These are phyloP conservation scores for Starmerella bombicola DNA, from an alignment of 805 yeast genomes.

Conservation along the genomic window DNA sequence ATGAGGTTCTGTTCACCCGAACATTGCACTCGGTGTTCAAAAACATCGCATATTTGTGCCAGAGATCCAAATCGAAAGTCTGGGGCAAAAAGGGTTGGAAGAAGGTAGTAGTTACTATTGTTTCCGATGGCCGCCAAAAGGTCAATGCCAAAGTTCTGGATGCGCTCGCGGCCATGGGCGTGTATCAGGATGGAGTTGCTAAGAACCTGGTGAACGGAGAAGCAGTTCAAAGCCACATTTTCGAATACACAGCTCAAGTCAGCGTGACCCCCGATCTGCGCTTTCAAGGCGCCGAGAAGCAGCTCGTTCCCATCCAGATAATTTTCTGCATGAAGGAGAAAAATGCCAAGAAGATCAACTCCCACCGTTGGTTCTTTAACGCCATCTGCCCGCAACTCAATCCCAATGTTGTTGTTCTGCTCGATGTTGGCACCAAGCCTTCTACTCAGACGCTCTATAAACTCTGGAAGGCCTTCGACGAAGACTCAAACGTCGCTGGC, in stretches of 20 bases:
- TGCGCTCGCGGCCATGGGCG: conserved; percentile 85
- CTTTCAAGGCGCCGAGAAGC: conserved; percentile 76
- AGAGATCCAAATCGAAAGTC: conserved; percentile 64
- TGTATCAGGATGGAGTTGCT: conserved; percentile 95
- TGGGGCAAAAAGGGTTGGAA: conserved; percentile 99
- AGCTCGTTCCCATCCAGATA: conserved; percentile 83
- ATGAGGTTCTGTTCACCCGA: conserved; percentile 76
- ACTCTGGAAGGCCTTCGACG: conserved; percentile 94
- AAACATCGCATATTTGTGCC: conserved; percentile 76
- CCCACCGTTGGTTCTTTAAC: conserved; percentile 95
- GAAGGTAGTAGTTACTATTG: conserved; percentile 80
- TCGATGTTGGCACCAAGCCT: conserved; percentile 98
- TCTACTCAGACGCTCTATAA: conserved; percentile 78
- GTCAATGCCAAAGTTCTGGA: conserved; percentile 76
- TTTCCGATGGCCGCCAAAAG: conserved; percentile 90
- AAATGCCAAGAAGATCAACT: conserved; percentile 86
- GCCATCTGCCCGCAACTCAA: conserved; percentile 85
- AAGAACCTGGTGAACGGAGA: conserved; percentile 85
- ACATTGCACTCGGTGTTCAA: conserved; percentile 91
- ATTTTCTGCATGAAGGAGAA: conserved; percentile 84
- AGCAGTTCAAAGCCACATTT: conserved; percentile 83
- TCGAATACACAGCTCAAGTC: conserved; percentile 92
- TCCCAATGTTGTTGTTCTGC: conserved; percentile 76
- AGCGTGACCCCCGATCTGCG: conserved; percentile 80
- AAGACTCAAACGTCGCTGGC: conserved; percentile 94